Evolutionary conservation across 805 yeast species (phyloP), one percentile per base, ranked within the genome.

Genomic region (Saccharomycopsis olivae): DNA sequence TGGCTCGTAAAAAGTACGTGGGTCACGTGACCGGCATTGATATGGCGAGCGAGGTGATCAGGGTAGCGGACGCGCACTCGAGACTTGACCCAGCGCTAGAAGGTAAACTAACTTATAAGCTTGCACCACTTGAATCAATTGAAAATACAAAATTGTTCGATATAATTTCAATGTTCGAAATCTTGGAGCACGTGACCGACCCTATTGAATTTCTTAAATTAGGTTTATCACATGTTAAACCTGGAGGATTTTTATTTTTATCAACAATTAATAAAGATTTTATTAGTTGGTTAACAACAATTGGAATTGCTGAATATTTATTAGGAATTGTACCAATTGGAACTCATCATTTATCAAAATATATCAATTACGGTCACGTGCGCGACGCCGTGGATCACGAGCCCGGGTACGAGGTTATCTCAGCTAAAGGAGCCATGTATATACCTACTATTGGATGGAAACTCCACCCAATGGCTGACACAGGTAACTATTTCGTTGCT

Each of bases 401-500:
- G 5, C 33, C 41, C 8, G 56, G 66, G 8, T 83, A 69, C 57
- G 66, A 73, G 53, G 73, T 88, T 3, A 73, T 77, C 8, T 71
- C 69, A 43, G 57, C 80, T 4, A 77, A 74, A 49, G 98, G 98
- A 0, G 79, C 94, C 52, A 61, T 83, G 41, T 92, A 82, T 55
- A 56, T 88, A 23, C 97, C 97, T 3, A 68, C 77, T 6, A 66
- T 62, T 32, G 98, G 96, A 1, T 92, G 97, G 98, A 67, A 66
- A 27, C 77, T 79, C 51, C 82, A 85, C 16, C 53, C 60, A 15
- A 62, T 59, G 36, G 67, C 78, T 2, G 62, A 68, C 38, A 62
- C 78, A 15, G 97, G 98, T 1, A 89, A 89, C 58, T 89, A 86
- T 58, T 74, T 87, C 56, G 73, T 88, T 82, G 96, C 96, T 0